phyloP scores from a whole-genome alignment of 164 flowering plant genomes.

The Aristolochia californica region DNA sequence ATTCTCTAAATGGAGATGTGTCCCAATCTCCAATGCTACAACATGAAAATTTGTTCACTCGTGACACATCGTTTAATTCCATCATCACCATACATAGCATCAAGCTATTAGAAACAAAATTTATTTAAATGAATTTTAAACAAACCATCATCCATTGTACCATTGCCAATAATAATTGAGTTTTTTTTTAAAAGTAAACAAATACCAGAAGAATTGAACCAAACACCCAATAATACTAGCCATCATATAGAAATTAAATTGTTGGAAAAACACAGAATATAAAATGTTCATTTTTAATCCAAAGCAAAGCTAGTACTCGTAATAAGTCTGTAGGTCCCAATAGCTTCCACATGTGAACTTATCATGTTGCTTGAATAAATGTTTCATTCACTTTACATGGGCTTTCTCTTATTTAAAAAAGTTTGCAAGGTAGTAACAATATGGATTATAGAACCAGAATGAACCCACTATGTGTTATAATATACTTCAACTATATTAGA shows the following conservation, averaged over 20 bases:
- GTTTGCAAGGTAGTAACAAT: not conserved
- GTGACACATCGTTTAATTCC: conserved; percentile 1
- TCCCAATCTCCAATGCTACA: conserved; percentile 14
- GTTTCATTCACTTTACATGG: conserved; percentile 3
- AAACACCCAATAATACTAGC: not conserved
- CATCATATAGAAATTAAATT: conserved; percentile 1
- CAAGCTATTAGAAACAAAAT: not conserved
- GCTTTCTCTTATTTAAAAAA: not conserved
- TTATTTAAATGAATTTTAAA: conserved; percentile 11
- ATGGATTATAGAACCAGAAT: conserved; percentile 2
- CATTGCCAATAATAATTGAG: conserved; percentile 4
- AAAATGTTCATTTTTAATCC: not conserved
- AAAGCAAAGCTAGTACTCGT: not conserved
- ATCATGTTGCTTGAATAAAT: conserved; percentile 9
- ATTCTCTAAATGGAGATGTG: conserved; percentile 15
- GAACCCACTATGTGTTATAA: conserved; percentile 5
- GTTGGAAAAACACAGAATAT: not conserved
- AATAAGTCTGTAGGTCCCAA: conserved; percentile 6
- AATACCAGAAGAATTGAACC: not conserved
- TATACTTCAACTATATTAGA: not conserved
- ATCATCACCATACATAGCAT: conserved; percentile 7
- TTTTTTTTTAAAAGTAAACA: conserved; percentile 8
- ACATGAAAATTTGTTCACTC: conserved; percentile 6
- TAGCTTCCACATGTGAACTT: conserved; percentile 14
- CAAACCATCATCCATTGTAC: conserved; percentile 11